These are phyloP conservation scores for Geranomyces variabilis DNA, from an alignment of 192 early-diverging fungal species.

Conservation along the genomic window DNA sequence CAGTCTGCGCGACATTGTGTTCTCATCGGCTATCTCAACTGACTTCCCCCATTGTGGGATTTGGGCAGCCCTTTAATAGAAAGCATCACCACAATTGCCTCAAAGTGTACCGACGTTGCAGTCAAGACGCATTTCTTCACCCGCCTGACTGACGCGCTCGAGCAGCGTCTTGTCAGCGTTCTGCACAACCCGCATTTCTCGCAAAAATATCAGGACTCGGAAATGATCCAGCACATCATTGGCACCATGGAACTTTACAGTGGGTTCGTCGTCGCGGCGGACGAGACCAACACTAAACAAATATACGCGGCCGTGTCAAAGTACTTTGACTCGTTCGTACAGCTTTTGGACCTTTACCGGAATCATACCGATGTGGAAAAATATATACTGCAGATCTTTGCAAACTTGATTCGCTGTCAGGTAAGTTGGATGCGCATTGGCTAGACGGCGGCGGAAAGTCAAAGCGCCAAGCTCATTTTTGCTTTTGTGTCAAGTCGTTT, in stretches of 20 bases:
- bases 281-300: constrained; percentile 62
- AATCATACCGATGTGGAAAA: constrained; percentile 67
- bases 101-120: constrained; percentile 52
- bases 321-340: constrained; percentile 65
- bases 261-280: constrained; percentile 70
- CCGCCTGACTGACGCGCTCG: constrained; percentile 58
- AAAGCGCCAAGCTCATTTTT: neutral
- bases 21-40: neutral
- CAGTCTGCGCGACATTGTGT: too few relatives aligned
- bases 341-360: constrained; percentile 70
- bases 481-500: constrained; percentile 29
- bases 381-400: constrained; percentile 62
- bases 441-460: too few relatives aligned
- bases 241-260: constrained; percentile 79
- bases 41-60: constrained; percentile 47
- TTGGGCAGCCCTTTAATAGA: constrained; percentile 65
- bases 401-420: constrained; percentile 53
- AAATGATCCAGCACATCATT: constrained; percentile 61
- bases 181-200: constrained; percentile 63
- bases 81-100: constrained; percentile 63
- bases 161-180: constrained; percentile 61
- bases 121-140: constrained; percentile 62
- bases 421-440: neutral
- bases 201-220: constrained; percentile 54
- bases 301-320: constrained; percentile 60